Evolutionary conservation across 2,329 filamentous ascomycete genomes (phyloP), one percentile per base, ranked within the genome.

Genomic region (Xylariaceae sp.): DNA sequence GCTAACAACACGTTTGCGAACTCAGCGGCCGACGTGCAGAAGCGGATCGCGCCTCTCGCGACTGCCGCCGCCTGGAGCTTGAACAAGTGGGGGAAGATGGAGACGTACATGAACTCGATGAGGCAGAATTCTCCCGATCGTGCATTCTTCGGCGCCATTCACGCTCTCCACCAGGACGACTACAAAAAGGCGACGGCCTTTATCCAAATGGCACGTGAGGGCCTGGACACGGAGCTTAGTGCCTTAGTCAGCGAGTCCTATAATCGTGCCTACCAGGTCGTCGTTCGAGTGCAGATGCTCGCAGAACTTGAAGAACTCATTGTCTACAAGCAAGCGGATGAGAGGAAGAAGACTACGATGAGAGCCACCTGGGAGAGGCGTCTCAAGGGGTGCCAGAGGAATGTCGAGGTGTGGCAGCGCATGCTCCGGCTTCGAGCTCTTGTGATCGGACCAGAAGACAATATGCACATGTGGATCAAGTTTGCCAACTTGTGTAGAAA

Each of bases 391-490:
- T 96, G 92, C 52, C 90, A 98, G 62, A 84, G 92, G 41, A 96
- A 97, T 53, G 89, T 96, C 14, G 92, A 99, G 57, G 88, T 97
- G 3, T 99, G 92, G 92, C 89, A 96, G 60, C 81, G 92, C 44
- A 97, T 97, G 88, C 79, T 99, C 39, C 92, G 95, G 59, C 81
- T 98, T 21, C 81, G 92, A 44, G 86, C 88, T 14, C 73, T 99
- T 36, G 92, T 99, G 43, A 90, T 97, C 45, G 83, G 83, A 1
- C 90, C 94, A 0, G 79, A 79, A 23, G 89, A 99, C 60, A 96
- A 96, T 56, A 88, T 94, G 71, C 86, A 94, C 55, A 98, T 98
- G 88, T 96, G 89, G 81, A 97, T 98, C 70, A 99, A 98, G 61
- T 98, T 96, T 60, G 87, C 92, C 55, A 98, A 97, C 55, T 78